Evolutionary conservation across 306 rosid genomes (phyloP), one percentile per base, ranked within the genome.

Genomic region (Glycine soja): DNA sequence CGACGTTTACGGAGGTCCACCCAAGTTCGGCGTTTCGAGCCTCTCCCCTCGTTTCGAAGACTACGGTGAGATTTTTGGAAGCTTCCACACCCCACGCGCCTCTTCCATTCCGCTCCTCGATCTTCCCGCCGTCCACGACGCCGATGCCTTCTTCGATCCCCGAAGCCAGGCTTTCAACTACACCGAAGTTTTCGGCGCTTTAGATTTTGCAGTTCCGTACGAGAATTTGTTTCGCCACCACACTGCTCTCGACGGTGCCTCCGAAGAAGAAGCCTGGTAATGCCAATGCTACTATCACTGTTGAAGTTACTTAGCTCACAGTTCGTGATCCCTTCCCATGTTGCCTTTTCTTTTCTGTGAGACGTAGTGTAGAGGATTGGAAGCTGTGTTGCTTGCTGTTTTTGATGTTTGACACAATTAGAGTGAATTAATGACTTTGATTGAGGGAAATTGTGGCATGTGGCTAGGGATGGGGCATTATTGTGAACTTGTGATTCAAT

Each of bases 11-110:
- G 70, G 70, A 6, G 70, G 70, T 64, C 70, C 70, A 6, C 70
- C 70, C 3, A 64, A 38, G 47, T 64, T 64, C 70, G 70, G 48
- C 24, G 70, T 64, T 36, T 64, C 70, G 3, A 64, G 1, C 24
- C 70, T 64, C 70, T 64, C 70, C 11, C 70, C 70, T 6, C 70
- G 70, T 14, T 38, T 64, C 70, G 70, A 64, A 64, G 70, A 64
- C 24, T 64, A 64, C 70, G 48, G 11, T 5, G 70, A 64, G 70
- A 64, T 64, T 64, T 64, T 64, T 1, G 70, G 70, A 64, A 38
- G 48, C 70, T 64, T 64, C 70, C 70, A 63, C 46, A 63, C 70
- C 3, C 19, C 70, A 13, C 70, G 70, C 12, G 48, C 70, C 47
- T 64, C 70, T 40, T 64, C 70, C 70, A 64, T 64, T 64, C 70